These are phyloP conservation scores for Yamadazyma pseudoaaseri DNA, from an alignment of 1,139 yeast genomes.

Conservation along the genomic window DNA sequence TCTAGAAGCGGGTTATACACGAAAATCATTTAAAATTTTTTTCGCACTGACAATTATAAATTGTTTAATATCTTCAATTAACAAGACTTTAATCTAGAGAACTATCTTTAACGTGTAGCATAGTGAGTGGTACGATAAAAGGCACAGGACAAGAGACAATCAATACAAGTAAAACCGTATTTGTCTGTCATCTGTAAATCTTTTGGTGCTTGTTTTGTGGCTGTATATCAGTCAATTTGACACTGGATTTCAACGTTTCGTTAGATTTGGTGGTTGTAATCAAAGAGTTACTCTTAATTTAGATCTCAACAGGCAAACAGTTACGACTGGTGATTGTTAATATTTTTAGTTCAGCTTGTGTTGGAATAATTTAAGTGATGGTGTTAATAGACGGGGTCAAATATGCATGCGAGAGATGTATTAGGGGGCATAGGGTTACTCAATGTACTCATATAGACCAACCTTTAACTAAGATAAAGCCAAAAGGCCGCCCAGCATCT, in stretches of 20 bases:
- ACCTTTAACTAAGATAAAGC: constrained; percentile 88
- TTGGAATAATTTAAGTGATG: constrained; percentile 52
- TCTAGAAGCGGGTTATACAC: no score
- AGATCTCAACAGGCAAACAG: no score
- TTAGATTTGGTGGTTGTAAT: no score
- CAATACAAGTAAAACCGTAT: background rate
- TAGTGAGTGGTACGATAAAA: background rate
- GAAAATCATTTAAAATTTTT: no score
- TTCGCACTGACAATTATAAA: no score
- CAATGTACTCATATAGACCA: constrained; percentile 91
- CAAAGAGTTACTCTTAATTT: no score
- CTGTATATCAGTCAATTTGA: background rate
- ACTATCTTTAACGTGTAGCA: background rate
- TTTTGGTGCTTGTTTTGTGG: constrained; percentile 1
- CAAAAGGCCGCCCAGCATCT: constrained; percentile 93
- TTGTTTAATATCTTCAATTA: background rate
- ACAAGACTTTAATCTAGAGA: background rate
- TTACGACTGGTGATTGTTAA: no score
- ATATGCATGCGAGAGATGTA: constrained; percentile 95
- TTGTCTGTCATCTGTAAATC: background rate
- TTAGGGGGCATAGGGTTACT: constrained; percentile 93
- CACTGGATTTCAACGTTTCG: background rate
- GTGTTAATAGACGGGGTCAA: constrained; percentile 88
- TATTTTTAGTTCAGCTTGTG: no score
- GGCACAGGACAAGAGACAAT: background rate